Percentiles rank a stretch among this genome's conserved stretches.
Evolutionary conservation across 164 flowering plant genomes (phyloP).

Genomic region (Kalanchoe fedtschenkoi): DNA sequence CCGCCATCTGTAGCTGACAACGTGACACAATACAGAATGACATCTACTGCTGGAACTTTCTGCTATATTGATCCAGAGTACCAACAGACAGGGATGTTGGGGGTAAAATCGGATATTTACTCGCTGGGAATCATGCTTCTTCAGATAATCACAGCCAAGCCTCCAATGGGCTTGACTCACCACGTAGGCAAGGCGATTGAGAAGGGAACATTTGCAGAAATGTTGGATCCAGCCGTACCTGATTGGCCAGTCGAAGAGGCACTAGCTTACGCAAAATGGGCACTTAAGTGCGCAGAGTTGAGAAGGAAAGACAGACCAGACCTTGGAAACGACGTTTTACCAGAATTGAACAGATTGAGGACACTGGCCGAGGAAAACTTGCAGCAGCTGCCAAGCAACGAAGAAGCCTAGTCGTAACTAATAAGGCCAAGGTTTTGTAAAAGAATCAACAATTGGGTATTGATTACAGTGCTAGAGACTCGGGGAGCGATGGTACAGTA

Average conservation of each 20-base stretch:
- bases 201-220: background rate
- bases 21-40: conserved; percentile 3
- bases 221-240: background rate
- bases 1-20: background rate
- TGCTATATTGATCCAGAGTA: conserved; percentile 1
- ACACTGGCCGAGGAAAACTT: background rate
- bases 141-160: background rate
- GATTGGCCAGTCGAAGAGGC: conserved; percentile 1
- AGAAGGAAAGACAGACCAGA: conserved; percentile 4
- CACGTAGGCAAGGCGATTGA: background rate
- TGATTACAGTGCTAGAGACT: no score
- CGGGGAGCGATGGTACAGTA: background rate
- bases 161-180: conserved; percentile 4
- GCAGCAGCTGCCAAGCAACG: background rate
- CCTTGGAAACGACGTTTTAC: background rate
- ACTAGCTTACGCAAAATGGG: background rate
- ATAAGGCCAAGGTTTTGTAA: background rate
- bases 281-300: conserved; percentile 1
- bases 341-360: background rate
- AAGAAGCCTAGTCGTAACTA: background rate
- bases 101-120: background rate
- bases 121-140: background rate
- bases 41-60: conserved; percentile 2
- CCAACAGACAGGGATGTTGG: background rate
- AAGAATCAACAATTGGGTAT: background rate